Evolutionary conservation across 805 yeast species (phyloP).

Genomic region (Kuraishia borneana): DNA sequence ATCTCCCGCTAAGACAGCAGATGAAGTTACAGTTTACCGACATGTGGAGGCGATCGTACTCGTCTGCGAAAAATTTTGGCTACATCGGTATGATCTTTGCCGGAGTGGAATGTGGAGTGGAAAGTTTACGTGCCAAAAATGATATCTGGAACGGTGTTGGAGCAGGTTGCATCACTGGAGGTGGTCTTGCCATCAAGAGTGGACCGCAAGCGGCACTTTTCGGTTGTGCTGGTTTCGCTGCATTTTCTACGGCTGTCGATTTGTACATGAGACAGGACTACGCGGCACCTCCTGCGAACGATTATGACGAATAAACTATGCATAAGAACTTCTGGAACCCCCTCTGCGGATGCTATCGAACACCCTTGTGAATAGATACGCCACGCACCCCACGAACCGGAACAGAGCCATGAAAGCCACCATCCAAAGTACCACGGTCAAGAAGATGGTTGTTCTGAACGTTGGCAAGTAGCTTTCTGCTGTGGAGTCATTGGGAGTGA

Average conservation of each 20-base stretch:
- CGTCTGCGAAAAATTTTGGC: constrained; percentile 90
- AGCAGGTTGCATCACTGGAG: constrained; percentile 97
- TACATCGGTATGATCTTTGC: constrained; percentile 84
- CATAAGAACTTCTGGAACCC: not conserved
- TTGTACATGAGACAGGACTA: constrained; percentile 77
- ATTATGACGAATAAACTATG: constrained; percentile 51
- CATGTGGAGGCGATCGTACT: constrained; percentile 82
- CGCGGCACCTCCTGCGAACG: constrained; percentile 75
- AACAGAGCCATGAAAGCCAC: constrained; percentile 86
- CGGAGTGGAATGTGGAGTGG: constrained; percentile 87
- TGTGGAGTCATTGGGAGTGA: constrained; percentile 20
- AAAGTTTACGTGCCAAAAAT: constrained; percentile 76
- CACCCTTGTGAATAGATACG: constrained; percentile 29
- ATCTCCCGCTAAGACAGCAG: constrained; percentile 86
- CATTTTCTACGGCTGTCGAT: constrained; percentile 84
- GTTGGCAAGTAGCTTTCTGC: constrained; percentile 20
- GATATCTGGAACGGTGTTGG: constrained; percentile 85
- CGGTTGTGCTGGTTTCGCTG: constrained; percentile 98
- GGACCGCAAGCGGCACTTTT: constrained; percentile 88
- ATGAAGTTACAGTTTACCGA: constrained; percentile 84
- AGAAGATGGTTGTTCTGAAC: constrained; percentile 48
- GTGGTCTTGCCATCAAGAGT: constrained; percentile 81
- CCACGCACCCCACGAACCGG: constrained; percentile 64
- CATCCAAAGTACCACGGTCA: constrained; percentile 82
- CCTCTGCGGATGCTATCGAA: not conserved